These are phyloP conservation scores for Diaporthe nobilis DNA, from an alignment of 2,329 filamentous ascomycete genomes.

Conservation along the genomic window DNA sequence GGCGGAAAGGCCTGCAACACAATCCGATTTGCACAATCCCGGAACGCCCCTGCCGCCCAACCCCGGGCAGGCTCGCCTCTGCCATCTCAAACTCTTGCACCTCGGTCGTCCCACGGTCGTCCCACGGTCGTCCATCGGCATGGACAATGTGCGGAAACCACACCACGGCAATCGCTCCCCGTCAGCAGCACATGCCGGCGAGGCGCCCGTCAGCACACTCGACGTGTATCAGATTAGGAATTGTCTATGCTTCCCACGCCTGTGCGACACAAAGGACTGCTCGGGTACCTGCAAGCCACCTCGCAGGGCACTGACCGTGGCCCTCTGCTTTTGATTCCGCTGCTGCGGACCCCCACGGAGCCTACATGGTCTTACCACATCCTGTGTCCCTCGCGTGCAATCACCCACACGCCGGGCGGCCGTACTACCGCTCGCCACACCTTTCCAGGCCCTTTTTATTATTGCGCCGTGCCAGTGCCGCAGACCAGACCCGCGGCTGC, in stretches of 20 bases:
- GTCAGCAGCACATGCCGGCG: conserved; percentile 16
- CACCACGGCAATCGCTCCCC: neutral
- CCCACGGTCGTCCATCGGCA: neutral
- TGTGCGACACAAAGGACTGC: conserved; percentile 1
- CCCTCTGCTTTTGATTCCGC: conserved; percentile 1
- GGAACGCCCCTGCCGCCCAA: conserved; percentile 5
- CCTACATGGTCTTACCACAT: conserved; percentile 31
- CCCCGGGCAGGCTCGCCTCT: neutral
- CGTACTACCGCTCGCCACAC: conserved; percentile 14
- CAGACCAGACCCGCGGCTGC: neutral
- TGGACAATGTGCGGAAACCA: neutral
- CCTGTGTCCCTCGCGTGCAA: conserved; percentile 10
- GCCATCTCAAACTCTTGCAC: neutral
- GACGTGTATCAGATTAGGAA: conserved; percentile 27
- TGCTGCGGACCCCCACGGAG: conserved; percentile 38
- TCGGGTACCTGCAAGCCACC: conserved; percentile 20
- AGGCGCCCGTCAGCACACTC: conserved; percentile 26
- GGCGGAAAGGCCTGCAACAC: neutral
- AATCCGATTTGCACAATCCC: conserved; percentile 20
- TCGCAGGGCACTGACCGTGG: conserved; percentile 21
- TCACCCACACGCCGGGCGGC: conserved; percentile 20
- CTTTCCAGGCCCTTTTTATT: neutral
- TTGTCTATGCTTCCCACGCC: conserved; percentile 3
- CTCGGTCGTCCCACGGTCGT: conserved; percentile 10
- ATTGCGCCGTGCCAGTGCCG: neutral